These are phyloP conservation scores for Verbascum thapsus DNA, from an alignment of 257 asterid species.

Conservation along the genomic window DNA sequence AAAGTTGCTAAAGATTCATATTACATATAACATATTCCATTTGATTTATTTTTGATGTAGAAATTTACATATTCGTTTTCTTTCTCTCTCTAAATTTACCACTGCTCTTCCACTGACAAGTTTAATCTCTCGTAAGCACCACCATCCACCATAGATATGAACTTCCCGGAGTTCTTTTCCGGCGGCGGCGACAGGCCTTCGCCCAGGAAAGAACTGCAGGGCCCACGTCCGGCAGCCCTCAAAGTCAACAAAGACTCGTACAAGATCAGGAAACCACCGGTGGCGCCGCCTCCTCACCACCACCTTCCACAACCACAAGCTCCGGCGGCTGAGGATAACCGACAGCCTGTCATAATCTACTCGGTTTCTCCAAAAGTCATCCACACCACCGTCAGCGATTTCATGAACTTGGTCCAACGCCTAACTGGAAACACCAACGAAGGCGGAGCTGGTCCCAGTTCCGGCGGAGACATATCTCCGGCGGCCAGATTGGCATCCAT, in stretches of 20 bases:
- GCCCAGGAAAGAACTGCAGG: constrained; percentile 70
- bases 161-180: constrained; percentile 53
- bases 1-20: no score
- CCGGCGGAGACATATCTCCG: constrained; percentile 56
- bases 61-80: no score
- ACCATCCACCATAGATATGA: constrained; percentile 36
- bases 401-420: constrained; percentile 85
- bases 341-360: constrained; percentile 86
- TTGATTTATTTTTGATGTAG: no score
- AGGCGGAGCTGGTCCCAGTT: no score
- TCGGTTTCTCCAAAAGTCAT: constrained; percentile 82
- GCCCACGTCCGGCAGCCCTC: constrained; percentile 91
- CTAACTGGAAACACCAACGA: constrained; percentile 81
- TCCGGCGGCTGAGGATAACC: constrained; percentile 41
- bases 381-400: constrained; percentile 83
- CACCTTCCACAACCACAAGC: constrained; percentile 22
- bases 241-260: constrained; percentile 85
- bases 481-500: constrained; percentile 86
- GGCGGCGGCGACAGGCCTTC: constrained; percentile 52
- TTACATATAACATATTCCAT: no score
- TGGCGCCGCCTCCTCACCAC: constrained; percentile 52
- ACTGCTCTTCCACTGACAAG: no score
- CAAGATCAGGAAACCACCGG: constrained; percentile 89
- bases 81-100: no score
- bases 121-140: no score